Conservation (phyloP, 345 rosid genomes). For the Theobroma cacao region DNA sequence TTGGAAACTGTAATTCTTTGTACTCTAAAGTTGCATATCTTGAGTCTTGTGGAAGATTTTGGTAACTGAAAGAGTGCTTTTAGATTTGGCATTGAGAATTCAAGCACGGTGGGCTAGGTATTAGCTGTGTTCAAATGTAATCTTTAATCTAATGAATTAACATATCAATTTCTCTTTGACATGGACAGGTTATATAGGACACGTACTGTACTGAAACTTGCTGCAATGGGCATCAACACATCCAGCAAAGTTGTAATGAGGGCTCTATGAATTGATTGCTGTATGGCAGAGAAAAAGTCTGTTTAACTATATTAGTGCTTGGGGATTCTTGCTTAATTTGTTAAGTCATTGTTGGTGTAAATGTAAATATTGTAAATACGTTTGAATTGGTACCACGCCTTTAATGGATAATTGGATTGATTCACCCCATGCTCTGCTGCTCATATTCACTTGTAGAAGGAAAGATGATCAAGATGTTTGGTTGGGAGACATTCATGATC, state of each 20-base stretch:
- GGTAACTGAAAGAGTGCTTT: background rate
- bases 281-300: background rate
- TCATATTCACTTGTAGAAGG: background rate
- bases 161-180: slow-evolving; percentile 5
- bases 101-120: background rate
- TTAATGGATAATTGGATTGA: background rate
- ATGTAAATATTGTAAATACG: slow-evolving; percentile 8
- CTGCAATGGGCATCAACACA: slow-evolving; percentile 63
- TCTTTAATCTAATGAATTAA: background rate
- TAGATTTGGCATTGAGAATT: background rate
- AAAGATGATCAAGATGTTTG: background rate
- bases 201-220: slow-evolving; percentile 60
- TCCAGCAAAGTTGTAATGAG: slow-evolving; percentile 67
- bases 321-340: background rate
- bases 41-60: background rate
- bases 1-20: background rate
- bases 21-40: background rate
- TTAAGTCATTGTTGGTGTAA: slow-evolving; percentile 3
- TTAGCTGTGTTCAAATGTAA: background rate
- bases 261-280: slow-evolving; percentile 44
- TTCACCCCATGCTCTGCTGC: background rate
- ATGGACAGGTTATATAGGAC: slow-evolving; percentile 58
- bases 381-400: background rate
- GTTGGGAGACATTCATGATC: background rate
- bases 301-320: background rate